phyloP scores from a whole-genome alignment of 192 early-diverging fungal species.

The Rhizoclosmatium globosum region DNA sequence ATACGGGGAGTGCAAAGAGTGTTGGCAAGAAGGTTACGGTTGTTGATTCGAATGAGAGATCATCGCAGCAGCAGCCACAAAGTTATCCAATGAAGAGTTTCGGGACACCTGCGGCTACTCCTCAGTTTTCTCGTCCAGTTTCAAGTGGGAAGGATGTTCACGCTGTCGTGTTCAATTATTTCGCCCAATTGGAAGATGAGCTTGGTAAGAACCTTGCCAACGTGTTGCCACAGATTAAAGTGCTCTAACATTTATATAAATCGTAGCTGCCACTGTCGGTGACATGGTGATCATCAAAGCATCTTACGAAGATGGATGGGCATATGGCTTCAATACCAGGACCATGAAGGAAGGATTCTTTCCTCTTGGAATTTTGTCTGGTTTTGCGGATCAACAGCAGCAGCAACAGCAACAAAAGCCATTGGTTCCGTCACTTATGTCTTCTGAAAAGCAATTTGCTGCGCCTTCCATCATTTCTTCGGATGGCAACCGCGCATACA shows the following conservation, averaged over 20 bases:
- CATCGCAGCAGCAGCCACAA: background rate
- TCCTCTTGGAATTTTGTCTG: background rate
- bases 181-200: conserved; percentile 6
- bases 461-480: background rate
- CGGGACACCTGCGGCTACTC: background rate
- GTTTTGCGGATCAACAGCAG: background rate
- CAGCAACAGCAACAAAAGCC: background rate
- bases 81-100: background rate
- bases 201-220: background rate
- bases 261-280: conserved; percentile 21
- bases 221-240: background rate
- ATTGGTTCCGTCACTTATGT: background rate
- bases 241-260: too few species aligned
- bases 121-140: conserved; percentile 7
- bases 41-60: background rate
- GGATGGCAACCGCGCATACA: background rate
- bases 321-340: conserved; percentile 55
- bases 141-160: conserved; percentile 1
- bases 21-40: background rate
- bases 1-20: background rate
- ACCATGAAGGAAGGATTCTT: conserved; percentile 28
- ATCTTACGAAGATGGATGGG: conserved; percentile 65
- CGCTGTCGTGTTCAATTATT: conserved; percentile 13
- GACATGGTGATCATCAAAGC: conserved; percentile 54
- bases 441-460: background rate